These are phyloP conservation scores for Hirschfeldia incana DNA, from an alignment of 345 rosid species.

Conservation along the genomic window DNA sequence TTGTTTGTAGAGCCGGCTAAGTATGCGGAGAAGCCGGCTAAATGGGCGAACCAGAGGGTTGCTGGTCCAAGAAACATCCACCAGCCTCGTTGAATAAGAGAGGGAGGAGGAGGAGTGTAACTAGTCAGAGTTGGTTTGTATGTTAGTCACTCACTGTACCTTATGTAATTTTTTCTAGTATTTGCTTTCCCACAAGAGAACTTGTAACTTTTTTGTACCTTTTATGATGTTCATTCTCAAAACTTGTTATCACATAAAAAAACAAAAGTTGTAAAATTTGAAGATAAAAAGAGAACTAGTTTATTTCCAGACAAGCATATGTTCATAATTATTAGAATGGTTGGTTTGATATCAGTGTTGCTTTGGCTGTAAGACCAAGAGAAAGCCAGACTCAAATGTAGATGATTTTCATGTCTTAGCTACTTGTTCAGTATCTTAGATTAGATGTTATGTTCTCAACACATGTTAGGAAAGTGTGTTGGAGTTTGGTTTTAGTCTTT, in stretches of 20 bases:
- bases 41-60: slow-evolving; percentile 43
- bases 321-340: background rate
- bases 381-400: background rate
- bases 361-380: background rate
- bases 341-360: background rate
- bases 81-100: slow-evolving; percentile 53
- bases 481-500: too few species aligned
- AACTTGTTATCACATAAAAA: slow-evolving; percentile 25
- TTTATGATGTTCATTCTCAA: slow-evolving; percentile 45
- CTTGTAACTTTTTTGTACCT: slow-evolving; percentile 52
- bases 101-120: background rate
- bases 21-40: slow-evolving; percentile 54
- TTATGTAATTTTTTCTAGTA: slow-evolving; percentile 33
- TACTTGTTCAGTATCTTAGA: background rate
- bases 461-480: background rate
- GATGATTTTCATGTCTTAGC: background rate
- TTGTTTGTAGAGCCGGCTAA: slow-evolving; percentile 35
- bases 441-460: background rate
- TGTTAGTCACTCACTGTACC: slow-evolving; percentile 26
- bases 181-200: slow-evolving; percentile 41
- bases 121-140: slow-evolving; percentile 33
- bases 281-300: slow-evolving; percentile 21
- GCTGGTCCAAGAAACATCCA: slow-evolving; percentile 55
- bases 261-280: slow-evolving; percentile 39
- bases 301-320: background rate